phyloP scores from a whole-genome alignment of 1,284 basidiomycete species.

The Cutaneotrichosporon sp. region DNA sequence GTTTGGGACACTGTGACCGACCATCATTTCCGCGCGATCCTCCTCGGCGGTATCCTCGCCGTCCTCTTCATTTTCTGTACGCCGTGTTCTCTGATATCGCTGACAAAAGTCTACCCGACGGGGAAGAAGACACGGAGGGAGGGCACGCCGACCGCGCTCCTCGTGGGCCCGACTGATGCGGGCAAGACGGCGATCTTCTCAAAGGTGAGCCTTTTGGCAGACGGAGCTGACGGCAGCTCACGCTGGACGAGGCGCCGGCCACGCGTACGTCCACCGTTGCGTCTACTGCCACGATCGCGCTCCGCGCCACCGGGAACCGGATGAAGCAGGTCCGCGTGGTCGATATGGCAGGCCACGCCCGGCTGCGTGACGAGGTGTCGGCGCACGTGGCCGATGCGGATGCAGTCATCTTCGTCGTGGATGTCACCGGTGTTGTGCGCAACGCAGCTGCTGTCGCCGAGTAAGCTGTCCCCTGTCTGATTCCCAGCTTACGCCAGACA shows the following conservation, averaged over 20 bases:
- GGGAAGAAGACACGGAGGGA: conserved; percentile 13
- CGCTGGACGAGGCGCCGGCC: conserved; percentile 29
- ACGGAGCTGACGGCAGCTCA: conserved; percentile 24
- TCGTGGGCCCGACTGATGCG: conserved; percentile 39
- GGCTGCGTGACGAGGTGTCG: conserved; percentile 39
- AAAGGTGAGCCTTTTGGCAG: conserved; percentile 25
- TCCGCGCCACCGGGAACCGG: conserved; percentile 18
- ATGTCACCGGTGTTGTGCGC: conserved; percentile 35
- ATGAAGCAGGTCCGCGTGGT: conserved; percentile 31
- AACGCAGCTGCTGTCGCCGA: conserved; percentile 42
- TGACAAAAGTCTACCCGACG: conserved; percentile 7
- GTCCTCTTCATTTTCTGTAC: no score
- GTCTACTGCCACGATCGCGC: conserved; percentile 28
- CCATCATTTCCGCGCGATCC: no score
- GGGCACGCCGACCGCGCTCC: conserved; percentile 33
- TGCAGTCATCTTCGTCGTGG: conserved; percentile 46
- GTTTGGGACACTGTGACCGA: no score
- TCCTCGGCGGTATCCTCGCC: no score
- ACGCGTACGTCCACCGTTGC: conserved; percentile 42
- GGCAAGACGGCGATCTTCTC: conserved; percentile 46
- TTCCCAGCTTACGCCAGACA: conserved; percentile 26
- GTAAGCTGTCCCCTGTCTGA: conserved; percentile 26
- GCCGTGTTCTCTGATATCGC: background rate
- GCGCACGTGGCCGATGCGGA: conserved; percentile 27
- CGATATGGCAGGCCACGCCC: conserved; percentile 47